Evolutionary conservation across 345 rosid genomes (phyloP).

Genomic region (Cardamine occulta): DNA sequence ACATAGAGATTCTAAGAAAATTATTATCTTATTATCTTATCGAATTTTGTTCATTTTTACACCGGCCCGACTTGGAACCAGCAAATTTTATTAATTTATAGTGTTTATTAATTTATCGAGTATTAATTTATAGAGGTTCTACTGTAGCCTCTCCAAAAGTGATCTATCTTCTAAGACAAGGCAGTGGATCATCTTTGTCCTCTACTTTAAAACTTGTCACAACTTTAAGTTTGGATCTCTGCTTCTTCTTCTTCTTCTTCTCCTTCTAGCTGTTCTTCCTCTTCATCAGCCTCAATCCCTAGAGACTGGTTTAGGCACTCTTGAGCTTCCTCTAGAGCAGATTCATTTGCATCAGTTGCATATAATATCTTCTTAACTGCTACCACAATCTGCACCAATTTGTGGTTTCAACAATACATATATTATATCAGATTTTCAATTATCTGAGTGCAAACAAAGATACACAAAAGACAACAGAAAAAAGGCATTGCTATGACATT

Average conservation of each 20-base stretch:
- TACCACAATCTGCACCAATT: slow-evolving; percentile 61
- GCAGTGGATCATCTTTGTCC: slow-evolving; percentile 27
- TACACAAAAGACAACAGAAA: not conserved
- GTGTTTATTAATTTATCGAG: too few relatives aligned
- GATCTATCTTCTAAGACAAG: slow-evolving; percentile 39
- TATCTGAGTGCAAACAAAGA: not conserved
- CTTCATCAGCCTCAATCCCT: slow-evolving; percentile 47
- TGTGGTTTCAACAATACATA: slow-evolving; percentile 21
- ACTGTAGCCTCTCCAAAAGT: slow-evolving; percentile 24
- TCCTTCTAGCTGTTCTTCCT: slow-evolving; percentile 14
- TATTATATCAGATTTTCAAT: slow-evolving; percentile 5
- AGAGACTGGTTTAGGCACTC: slow-evolving; percentile 55
- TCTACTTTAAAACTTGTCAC: slow-evolving; percentile 22
- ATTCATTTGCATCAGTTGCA: slow-evolving; percentile 79
- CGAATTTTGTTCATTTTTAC: too few relatives aligned
- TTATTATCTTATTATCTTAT: too few relatives aligned
- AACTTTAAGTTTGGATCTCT: slow-evolving; percentile 27
- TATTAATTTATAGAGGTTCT: too few relatives aligned
- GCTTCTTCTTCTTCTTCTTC: not conserved
- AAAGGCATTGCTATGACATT: slow-evolving; percentile 14
- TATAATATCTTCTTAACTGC: slow-evolving; percentile 89
- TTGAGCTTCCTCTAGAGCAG: slow-evolving; percentile 85
- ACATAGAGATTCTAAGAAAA: too few relatives aligned
- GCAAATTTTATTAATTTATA: too few relatives aligned
- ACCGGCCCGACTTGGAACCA: too few relatives aligned